phyloP scores from a whole-genome alignment of 2,329 filamentous ascomycete genomes.

The Cryphonectria nitschkei region DNA sequence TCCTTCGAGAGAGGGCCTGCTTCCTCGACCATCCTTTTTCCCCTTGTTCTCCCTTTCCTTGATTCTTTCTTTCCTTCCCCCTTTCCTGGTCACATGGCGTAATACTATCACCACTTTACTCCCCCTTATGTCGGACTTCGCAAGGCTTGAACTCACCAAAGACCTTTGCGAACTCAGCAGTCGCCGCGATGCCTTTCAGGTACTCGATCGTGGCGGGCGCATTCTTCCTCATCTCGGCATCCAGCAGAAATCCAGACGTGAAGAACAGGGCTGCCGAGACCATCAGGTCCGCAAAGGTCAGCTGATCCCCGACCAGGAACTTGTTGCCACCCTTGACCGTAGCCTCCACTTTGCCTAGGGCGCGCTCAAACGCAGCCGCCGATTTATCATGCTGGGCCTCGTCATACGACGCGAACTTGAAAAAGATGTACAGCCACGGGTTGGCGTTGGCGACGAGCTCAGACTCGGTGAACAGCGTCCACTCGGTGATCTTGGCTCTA shows the following conservation, averaged over 20 bases:
- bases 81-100: not conserved
- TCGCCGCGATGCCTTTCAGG: conserved; percentile 36
- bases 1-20: not conserved
- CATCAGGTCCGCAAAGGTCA: conserved; percentile 45
- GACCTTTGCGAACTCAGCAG: conserved; percentile 39
- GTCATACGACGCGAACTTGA: conserved; percentile 37
- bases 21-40: not conserved
- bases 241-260: conserved; percentile 36
- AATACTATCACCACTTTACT: not conserved
- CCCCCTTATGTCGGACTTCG: conserved; percentile 34
- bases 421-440: conserved; percentile 34
- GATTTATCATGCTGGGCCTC: conserved; percentile 32
- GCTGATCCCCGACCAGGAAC: conserved; percentile 42
- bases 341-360: conserved; percentile 38
- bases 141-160: conserved; percentile 40
- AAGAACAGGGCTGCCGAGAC: conserved; percentile 36
- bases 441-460: conserved; percentile 37
- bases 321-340: conserved; percentile 40
- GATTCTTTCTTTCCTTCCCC: no score
- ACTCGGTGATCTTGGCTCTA: conserved; percentile 48
- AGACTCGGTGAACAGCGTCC: conserved; percentile 47
- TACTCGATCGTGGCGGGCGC: conserved; percentile 40
- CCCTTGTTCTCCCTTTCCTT: no score
- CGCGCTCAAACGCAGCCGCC: conserved; percentile 34
- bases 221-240: conserved; percentile 41